These are phyloP conservation scores for Cyclocybe cylindracea DNA, from an alignment of 768 basidiomycete species.

Conservation along the genomic window DNA sequence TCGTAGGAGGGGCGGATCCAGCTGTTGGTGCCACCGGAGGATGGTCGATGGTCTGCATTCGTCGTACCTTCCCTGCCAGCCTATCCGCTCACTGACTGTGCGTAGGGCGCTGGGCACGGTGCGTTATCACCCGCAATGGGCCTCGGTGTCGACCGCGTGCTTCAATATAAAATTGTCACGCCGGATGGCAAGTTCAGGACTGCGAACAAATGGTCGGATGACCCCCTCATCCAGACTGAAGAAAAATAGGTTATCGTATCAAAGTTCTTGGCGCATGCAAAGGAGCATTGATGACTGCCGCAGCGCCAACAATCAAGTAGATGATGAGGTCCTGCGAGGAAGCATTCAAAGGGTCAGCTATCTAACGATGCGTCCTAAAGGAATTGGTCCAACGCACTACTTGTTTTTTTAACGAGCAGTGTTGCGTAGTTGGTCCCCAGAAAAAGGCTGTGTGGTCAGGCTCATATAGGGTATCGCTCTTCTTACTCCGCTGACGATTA, in stretches of 20 bases:
- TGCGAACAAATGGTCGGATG: conserved; percentile 32
- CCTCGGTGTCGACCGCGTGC: conserved; percentile 17
- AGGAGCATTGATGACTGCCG: conserved; percentile 16
- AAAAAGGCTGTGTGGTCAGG: conserved; percentile 40
- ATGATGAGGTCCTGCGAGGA: conserved; percentile 43
- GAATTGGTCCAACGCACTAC: conserved; percentile 41
- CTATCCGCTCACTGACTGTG: neutral
- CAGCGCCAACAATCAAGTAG: conserved; percentile 54
- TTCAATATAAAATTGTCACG: conserved; percentile 36
- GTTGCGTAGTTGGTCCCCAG: conserved; percentile 45
- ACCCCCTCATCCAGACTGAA: conserved; percentile 3
- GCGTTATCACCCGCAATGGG: conserved; percentile 15
- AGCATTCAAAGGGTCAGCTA: neutral
- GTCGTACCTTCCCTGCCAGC: neutral
- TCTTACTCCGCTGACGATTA: conserved; percentile 30
- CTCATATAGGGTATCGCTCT: conserved; percentile 49
- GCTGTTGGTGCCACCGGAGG: conserved; percentile 21
- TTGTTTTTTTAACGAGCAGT: conserved; percentile 42
- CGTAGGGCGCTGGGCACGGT: conserved; percentile 17
- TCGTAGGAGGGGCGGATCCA: conserved; percentile 18
- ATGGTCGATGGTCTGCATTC: conserved; percentile 17
- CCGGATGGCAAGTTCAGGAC: conserved; percentile 42
- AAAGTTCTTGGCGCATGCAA: neutral
- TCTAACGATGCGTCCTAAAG: too few species aligned
- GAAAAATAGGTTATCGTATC: too few species aligned